Evolutionary conservation across 1,284 basidiomycete genomes (phyloP), one percentile per base, ranked within the genome.

Genomic region (Austroboletus rostrupii): DNA sequence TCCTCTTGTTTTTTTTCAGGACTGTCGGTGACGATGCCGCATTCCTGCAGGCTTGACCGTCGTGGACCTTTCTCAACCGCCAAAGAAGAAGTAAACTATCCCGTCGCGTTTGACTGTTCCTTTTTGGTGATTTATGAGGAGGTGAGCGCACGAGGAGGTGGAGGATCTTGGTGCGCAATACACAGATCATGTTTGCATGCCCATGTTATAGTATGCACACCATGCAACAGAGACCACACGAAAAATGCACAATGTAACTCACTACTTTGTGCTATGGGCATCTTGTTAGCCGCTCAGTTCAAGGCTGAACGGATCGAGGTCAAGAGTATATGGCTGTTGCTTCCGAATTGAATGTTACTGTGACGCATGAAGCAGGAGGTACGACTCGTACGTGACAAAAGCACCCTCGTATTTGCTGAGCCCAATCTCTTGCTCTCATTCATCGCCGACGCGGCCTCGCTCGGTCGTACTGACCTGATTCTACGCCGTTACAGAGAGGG

Each of bases 21-120:
- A 20, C 26, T 14, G 31, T 5, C 16, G n/a, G 14, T 52, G 48
- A 61, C 28, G n/a, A 47, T 21, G 6, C 3, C 3, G 20, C n/a
- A 5, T n/a, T 13, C 28, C 28, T 21, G 23, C 55, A 89, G 87
- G 83, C 64, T 74, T 89, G 61, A 73, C 61, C 38, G 72, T 89
- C 35, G 72, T 80, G 44, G 86, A 88, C 68, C 69, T 90, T 62
- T 72, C 79, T 65, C 79, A 83, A 62, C 70, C 76, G 47, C 66
- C 74, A 54, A 86, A 86, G 74, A 87, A 85, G 72, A 88, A 89
- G 72, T 86, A 79, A 71, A 71, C 42, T n/a, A 4, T 21, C n/a
- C n/a, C 16, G 11, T 19, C 21, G 20, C 19, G 14, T 45, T 40
- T 26, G 42, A 10, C 19, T 29, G 26, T 26, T 43, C 10, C 16